A percentile compares a stretch with the other conserved stretches of the same genome.
These are phyloP conservation scores for Wallemia hederae DNA, from an alignment of 1,284 basidiomycete species.

Conservation along the genomic window DNA sequence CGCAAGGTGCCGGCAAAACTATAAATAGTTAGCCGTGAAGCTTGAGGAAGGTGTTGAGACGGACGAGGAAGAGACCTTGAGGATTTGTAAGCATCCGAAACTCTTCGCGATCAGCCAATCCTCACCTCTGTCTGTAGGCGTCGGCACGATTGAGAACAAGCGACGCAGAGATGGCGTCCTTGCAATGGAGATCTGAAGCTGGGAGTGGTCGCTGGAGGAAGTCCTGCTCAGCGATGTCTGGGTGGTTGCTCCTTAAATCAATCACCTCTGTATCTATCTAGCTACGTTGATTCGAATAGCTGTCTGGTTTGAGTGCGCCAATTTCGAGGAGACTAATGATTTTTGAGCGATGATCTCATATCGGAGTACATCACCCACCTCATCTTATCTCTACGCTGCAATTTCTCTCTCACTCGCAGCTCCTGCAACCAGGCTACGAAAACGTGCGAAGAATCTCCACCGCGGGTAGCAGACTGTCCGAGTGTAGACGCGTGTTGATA, in stretches of 20 bases:
- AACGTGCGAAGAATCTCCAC: conserved; percentile 54
- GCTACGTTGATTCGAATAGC: conserved; percentile 30
- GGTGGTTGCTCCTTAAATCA: conserved; percentile 49
- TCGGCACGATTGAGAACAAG: conserved; percentile 64
- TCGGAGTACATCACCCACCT: conserved; percentile 6
- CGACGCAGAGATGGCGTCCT: conserved; percentile 45
- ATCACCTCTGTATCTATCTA: conserved; percentile 49
- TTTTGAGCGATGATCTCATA: no score
- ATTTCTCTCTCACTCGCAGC: conserved; percentile 16
- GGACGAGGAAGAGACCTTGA: conserved; percentile 27
- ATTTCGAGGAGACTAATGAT: conserved; percentile 66
- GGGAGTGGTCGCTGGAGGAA: conserved; percentile 27
- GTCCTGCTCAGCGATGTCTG: conserved; percentile 46
- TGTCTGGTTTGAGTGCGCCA: conserved; percentile 52
- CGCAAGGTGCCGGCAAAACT: conserved; percentile 47
- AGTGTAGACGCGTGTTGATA: conserved; percentile 30
- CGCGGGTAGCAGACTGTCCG: conserved; percentile 46
- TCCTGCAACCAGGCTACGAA: conserved; percentile 42
- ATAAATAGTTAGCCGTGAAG: conserved; percentile 29
- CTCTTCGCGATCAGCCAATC: conserved; percentile 30
- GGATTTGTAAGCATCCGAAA: conserved; percentile 38
- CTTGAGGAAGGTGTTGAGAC: conserved; percentile 14
- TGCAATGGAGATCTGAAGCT: conserved; percentile 18
- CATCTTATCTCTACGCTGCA: conserved; percentile 5
- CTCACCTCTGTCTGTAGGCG: conserved; percentile 41